phyloP scores from a whole-genome alignment of 2,329 filamentous ascomycete species.

The Tolypocladium inflatum region DNA sequence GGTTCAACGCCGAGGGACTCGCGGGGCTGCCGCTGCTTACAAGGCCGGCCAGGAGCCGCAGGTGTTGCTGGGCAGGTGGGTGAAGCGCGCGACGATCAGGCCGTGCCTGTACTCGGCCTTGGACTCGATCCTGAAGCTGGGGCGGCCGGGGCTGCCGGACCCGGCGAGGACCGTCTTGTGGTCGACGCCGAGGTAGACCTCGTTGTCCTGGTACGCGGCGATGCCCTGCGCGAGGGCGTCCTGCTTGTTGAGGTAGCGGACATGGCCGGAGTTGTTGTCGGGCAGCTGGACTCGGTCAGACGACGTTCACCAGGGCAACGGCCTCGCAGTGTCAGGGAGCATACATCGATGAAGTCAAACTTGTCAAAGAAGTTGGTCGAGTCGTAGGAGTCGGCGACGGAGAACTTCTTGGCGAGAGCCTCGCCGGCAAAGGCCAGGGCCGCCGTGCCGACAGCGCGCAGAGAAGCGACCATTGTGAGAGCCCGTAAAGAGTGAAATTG shows the following conservation, averaged over 20 bases:
- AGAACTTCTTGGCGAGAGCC: constrained; percentile 21
- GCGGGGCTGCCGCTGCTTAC: constrained; percentile 22
- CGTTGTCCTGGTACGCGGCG: constrained; percentile 18
- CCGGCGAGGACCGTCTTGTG: constrained; percentile 13
- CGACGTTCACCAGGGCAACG: background rate
- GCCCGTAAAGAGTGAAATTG: background rate
- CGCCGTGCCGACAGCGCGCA: constrained; percentile 28
- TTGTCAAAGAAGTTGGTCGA: constrained; percentile 36
- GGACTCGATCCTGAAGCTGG: constrained; percentile 57
- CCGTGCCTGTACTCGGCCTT: constrained; percentile 53
- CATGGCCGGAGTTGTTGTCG: constrained; percentile 58
- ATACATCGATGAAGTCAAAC: constrained; percentile 31
- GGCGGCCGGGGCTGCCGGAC: constrained; percentile 24
- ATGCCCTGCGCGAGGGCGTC: constrained; percentile 22
- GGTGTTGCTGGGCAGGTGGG: constrained; percentile 53
- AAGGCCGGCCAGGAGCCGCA: constrained; percentile 68
- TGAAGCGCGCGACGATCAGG: constrained; percentile 60
- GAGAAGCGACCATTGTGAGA: constrained; percentile 25
- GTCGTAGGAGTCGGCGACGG: constrained; percentile 30
- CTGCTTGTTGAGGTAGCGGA: constrained; percentile 35
- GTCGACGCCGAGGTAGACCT: constrained; percentile 31
- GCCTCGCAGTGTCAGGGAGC: background rate
- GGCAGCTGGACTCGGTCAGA: constrained; percentile 9
- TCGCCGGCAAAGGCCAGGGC: constrained; percentile 24
- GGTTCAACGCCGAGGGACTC: background rate